Percentiles rank a stretch among this genome's conserved stretches.
Conservation (phyloP, 805 yeast species). For the Sugiyamaella mastotermitis region DNA sequence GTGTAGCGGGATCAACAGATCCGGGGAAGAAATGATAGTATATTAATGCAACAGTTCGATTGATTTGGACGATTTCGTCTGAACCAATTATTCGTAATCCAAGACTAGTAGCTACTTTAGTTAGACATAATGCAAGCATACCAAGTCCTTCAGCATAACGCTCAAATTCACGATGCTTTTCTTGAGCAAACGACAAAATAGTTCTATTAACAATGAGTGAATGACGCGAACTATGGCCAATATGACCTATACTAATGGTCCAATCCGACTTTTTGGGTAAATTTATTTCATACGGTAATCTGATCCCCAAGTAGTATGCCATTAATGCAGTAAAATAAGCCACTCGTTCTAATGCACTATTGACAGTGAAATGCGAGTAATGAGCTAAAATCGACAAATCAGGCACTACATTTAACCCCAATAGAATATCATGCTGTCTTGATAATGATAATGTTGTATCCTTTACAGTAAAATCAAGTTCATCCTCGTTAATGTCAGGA, state of each 20-base stretch:
- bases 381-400: constrained; percentile 25
- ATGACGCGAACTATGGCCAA: constrained; percentile 12
- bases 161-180: constrained; percentile 27
- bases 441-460: constrained; percentile 2
- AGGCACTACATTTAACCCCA: constrained; percentile 28
- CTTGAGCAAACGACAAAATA: constrained; percentile 24
- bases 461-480: not conserved
- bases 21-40: not conserved
- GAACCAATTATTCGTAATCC: constrained; percentile 23
- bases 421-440: constrained; percentile 24
- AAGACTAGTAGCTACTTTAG: constrained; percentile 23
- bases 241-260: constrained; percentile 8
- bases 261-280: constrained; percentile 23
- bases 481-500: constrained; percentile 2
- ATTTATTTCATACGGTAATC: constrained; percentile 26
- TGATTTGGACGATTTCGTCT: constrained; percentile 21
- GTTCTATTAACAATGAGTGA: constrained; percentile 14
- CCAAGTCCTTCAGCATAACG: constrained; percentile 27
- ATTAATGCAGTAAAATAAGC: constrained; percentile 26
- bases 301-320: constrained; percentile 28
- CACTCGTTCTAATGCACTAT: constrained; percentile 29
- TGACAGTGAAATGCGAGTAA: constrained; percentile 26
- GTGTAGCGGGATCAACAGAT: not conserved
- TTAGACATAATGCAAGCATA: constrained; percentile 28
- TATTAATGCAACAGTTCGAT: constrained; percentile 18